These are phyloP conservation scores for Podila horticola DNA, from an alignment of 192 early-diverging fungal genomes.

Conservation along the genomic window DNA sequence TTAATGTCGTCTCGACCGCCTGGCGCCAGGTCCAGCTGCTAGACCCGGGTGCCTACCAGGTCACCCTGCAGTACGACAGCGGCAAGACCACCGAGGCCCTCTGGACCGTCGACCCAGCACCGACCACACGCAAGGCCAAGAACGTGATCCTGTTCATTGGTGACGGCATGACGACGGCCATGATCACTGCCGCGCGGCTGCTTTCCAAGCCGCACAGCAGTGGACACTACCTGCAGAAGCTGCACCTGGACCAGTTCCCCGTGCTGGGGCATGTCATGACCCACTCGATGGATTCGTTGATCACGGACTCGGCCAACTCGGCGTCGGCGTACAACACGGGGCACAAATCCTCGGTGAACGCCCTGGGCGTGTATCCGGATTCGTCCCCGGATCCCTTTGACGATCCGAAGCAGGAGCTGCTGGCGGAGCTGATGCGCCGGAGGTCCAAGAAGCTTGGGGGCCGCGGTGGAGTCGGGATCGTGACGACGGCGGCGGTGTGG, in stretches of 20 bases:
- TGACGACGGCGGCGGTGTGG: conserved; percentile 66
- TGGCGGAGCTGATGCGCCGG: conserved; percentile 71
- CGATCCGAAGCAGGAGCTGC: conserved; percentile 70
- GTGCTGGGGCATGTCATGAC: conserved; percentile 64
- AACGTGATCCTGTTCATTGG: conserved; percentile 73
- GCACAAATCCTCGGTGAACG: conserved; percentile 66
- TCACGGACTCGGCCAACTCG: conserved; percentile 78
- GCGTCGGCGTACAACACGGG: conserved; percentile 71
- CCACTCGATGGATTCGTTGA: conserved; percentile 69
- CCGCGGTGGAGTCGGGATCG: conserved; percentile 68
- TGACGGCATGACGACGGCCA: conserved; percentile 69
- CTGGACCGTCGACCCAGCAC: conserved; percentile 56
- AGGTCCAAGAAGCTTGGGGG: conserved; percentile 60
- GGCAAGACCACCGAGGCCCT: conserved; percentile 56
- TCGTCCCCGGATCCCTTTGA: conserved; percentile 65
- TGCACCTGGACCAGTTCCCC: conserved; percentile 60
- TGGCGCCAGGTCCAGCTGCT: conserved; percentile 56
- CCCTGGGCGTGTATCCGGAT: conserved; percentile 71
- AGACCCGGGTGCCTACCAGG: conserved; percentile 59
- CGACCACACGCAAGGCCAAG: conserved; percentile 62
- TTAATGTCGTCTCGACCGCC: conserved; percentile 58
- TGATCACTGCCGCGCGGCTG: conserved; percentile 71
- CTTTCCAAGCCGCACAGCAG: conserved; percentile 63
- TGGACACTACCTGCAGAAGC: conserved; percentile 62
- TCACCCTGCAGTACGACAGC: conserved; percentile 57